Evolutionary conservation across 2,329 filamentous ascomycete species (phyloP), one percentile per base, ranked within the genome.

Genomic region (Pestalotiopsis sp.): DNA sequence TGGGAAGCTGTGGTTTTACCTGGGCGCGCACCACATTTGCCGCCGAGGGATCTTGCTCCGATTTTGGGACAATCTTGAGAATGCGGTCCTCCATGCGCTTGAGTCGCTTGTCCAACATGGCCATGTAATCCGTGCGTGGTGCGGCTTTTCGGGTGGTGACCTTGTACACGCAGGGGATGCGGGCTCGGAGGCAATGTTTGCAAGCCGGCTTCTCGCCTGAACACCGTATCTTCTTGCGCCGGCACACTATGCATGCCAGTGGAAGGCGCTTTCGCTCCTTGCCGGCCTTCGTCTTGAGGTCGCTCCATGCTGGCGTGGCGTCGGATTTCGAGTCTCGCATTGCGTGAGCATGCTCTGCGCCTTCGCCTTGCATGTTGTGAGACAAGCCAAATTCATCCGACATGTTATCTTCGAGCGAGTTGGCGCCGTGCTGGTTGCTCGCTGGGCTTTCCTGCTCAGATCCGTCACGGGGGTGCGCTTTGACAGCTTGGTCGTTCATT

Each of bases 61-160:
- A 88, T 77, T 95, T 97, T 0, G 96, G 95, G 36, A 98, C 92
- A 69, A 95, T 92, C 79, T 97, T 97, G 82, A 98, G 97, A 71
- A 98, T 96, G 68, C 95, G 91, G 76, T 98, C 95, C 80, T 99
- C 96, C 96, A 98, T 98, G 68, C 95, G 88, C 84, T 97, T 98
- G 73, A 98, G 81, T 66, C 96, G 89, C 81, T 97, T 98, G 81
- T 98, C 96, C 74, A 98, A 83, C 94, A 98, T 98, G 57, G 95
- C 94, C 96, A 98, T 98, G 80, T 98, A 98, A 80, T 98, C 96
- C 20, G 96, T 98, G 65, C 96, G 88, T 2, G 96, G 96, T 3
- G 95, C 94, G 1, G 95, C 94, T 80, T 98, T 98, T 69, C 96
- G 88, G 3, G 95, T 94, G 0, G 95, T 98, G 69, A 97, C 94